Evolutionary conservation across 2,329 filamentous ascomycete genomes (phyloP).

Genomic region (Calonectria hongkongensis): DNA sequence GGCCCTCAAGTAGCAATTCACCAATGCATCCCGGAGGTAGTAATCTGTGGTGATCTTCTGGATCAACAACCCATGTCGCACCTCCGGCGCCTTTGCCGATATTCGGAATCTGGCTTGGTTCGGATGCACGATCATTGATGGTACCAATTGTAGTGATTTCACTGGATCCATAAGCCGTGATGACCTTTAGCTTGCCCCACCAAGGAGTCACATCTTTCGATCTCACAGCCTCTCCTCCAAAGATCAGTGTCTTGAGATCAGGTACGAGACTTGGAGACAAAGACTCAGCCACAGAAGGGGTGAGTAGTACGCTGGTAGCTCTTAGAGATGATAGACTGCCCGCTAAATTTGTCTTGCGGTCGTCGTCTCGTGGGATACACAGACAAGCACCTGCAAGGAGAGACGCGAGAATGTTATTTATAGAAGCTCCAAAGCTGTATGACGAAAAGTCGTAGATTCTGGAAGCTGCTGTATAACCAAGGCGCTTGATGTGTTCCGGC

Average conservation of each 20-base stretch:
- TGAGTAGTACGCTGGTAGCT: slow-evolving; percentile 16
- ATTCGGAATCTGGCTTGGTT: background rate
- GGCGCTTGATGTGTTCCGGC: slow-evolving; percentile 50
- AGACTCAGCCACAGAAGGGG: slow-evolving; percentile 33
- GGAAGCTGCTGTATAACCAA: background rate
- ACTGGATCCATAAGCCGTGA: slow-evolving; percentile 37
- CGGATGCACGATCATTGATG: background rate
- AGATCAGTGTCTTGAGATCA: slow-evolving; percentile 27
- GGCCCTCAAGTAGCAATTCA: slow-evolving; percentile 67
- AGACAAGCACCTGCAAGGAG: slow-evolving; percentile 61
- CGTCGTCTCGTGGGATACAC: slow-evolving; percentile 34
- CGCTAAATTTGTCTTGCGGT: slow-evolving; percentile 27
- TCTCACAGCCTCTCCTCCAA: slow-evolving; percentile 36
- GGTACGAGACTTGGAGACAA: slow-evolving; percentile 28
- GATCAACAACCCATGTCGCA: slow-evolving; percentile 51
- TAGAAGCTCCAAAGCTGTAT: slow-evolving; percentile 15
- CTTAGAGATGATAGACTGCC: slow-evolving; percentile 7
- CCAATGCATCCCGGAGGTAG: slow-evolving; percentile 58
- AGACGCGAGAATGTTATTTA: slow-evolving; percentile 55
- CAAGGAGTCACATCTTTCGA: slow-evolving; percentile 19
- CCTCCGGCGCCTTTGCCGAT: slow-evolving; percentile 33
- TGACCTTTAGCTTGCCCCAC: background rate
- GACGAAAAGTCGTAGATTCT: slow-evolving; percentile 45
- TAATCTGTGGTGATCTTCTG: slow-evolving; percentile 46
- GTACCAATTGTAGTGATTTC: slow-evolving; percentile 34